Conservation (phyloP, 2,329 filamentous ascomycete genomes). For the Colletotrichum limetticola region DNA sequence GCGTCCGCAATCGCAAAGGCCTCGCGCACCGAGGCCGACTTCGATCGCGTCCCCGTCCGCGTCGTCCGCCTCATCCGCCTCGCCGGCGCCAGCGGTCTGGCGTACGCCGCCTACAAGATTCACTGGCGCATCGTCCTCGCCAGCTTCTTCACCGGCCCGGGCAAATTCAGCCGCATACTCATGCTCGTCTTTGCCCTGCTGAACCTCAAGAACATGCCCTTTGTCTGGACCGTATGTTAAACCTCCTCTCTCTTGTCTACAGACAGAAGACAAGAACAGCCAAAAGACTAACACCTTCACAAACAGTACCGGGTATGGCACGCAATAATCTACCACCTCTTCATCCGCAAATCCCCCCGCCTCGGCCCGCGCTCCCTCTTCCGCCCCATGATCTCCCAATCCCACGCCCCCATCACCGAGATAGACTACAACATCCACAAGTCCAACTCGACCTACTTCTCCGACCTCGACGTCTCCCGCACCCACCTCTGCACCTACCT, state of each 20-base stretch:
- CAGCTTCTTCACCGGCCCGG: constrained; percentile 64
- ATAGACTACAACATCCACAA: constrained; percentile 91
- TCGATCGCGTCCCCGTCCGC: constrained; percentile 37
- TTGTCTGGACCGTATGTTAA: constrained; percentile 77
- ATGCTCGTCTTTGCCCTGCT: constrained; percentile 66
- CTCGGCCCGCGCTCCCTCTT: constrained; percentile 75
- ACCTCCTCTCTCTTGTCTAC: no score
- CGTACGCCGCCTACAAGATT: constrained; percentile 58
- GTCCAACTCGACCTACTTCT: constrained; percentile 86
- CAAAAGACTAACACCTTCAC: neutral
- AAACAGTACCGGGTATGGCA: constrained; percentile 67
- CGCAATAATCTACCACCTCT: constrained; percentile 64
- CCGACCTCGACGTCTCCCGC: constrained; percentile 85
- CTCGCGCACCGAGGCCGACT: constrained; percentile 38
- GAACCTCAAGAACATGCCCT: constrained; percentile 80
- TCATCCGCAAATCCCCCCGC: constrained; percentile 58
- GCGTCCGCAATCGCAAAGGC: constrained; percentile 22
- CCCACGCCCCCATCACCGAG: constrained; percentile 77
- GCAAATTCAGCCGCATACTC: constrained; percentile 62
- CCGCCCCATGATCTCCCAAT: constrained; percentile 73
- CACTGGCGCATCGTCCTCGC: constrained; percentile 52
- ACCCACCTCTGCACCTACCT: constrained; percentile 82
- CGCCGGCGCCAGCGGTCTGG: constrained; percentile 52
- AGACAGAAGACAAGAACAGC: no score
- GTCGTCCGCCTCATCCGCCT: constrained; percentile 50